Percentiles rank a stretch among this genome's conserved stretches.
phyloP scores from a whole-genome alignment of 306 rosid genomes.

The Nissolia schottii region DNA sequence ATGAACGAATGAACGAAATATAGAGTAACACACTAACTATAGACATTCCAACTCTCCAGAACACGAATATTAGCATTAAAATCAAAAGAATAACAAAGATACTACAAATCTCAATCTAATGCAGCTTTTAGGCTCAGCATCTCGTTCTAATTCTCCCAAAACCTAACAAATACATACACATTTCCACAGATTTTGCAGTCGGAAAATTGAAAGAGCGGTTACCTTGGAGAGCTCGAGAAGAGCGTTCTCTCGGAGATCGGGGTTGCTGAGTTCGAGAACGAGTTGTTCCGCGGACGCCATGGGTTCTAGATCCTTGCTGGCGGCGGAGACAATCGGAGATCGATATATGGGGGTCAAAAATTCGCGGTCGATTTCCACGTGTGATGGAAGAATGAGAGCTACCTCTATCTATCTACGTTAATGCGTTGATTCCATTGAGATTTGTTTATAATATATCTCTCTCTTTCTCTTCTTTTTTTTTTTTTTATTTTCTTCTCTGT shows the following conservation, averaged over 20 bases:
- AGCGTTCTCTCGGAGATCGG: slow-evolving; percentile 36
- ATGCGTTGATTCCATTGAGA: too few species aligned
- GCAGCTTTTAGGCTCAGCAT: neutral
- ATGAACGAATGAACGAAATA: neutral
- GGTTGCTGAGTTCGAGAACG: slow-evolving; percentile 20
- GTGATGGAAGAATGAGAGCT: too few species aligned
- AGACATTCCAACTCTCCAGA: neutral
- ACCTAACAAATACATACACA: neutral
- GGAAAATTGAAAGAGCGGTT: neutral
- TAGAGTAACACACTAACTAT: neutral
- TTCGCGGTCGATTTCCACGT: too few species aligned
- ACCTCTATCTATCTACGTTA: too few species aligned
- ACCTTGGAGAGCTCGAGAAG: slow-evolving; percentile 40
- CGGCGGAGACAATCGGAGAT: too few species aligned
- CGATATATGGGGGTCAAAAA: too few species aligned
- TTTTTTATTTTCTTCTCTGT: too few species aligned
- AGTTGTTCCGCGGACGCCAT: slow-evolving; percentile 49
- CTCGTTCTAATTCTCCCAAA: neutral
- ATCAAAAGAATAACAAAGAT: neutral
- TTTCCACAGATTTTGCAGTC: neutral
- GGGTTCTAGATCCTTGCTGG: too few species aligned
- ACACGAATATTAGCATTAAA: neutral
- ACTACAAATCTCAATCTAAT: neutral
- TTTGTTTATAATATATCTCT: too few species aligned
- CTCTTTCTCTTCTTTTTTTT: too few species aligned